Evolutionary conservation across 176 grass and related monocot genomes (phyloP), one percentile per base, ranked within the genome.

Genomic region (Avena sativa): DNA sequence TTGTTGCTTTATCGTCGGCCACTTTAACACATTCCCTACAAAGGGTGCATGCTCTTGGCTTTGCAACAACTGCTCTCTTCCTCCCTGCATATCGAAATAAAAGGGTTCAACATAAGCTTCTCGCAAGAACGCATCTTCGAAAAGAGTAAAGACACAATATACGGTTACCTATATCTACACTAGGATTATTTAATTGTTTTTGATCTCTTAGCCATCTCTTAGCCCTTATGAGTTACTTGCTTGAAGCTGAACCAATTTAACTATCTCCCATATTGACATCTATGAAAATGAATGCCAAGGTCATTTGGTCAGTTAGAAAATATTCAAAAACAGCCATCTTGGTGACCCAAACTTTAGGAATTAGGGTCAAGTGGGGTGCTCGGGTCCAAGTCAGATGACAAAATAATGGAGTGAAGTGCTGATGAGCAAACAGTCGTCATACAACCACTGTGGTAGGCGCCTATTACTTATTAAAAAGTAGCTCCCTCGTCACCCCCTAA

Each of bases 11-110:
- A 13, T 94, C 64, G 53, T 36, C 93, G 0, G 0, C 55, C 9
- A 11, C 43, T 50, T 84, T 85, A 44, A 98, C 55, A 58, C 95
- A 98, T 89, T 98, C 85, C 66, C 93, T 92, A 75, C 96, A 98
- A 78, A 98, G 92, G 6, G 96, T 98, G 86, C 93, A 98, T 34
- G 82, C 75, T 73, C 92, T 89, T 52, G 96, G 88, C 16, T 63
- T 98, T 40, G 86, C 64, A 74, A 92, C 96, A 38, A 88, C 76
- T 49, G 88, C 96, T 70, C 78, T 92, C 85, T 92, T 92, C 73
- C 82, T 53, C 25, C 90, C 96, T 94, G 74, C 12, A 52, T 25
- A 86, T 11, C 32, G 84, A 65, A 50, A 82, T 79, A 32, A 30
- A 78, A 17, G 19, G 25, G 50, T 5, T 53, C 28, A 21, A 51